These are phyloP conservation scores for Bolboschoenoplectus hybrid DNA, from an alignment of 202 grass and related monocot genomes.

Conservation along the genomic window DNA sequence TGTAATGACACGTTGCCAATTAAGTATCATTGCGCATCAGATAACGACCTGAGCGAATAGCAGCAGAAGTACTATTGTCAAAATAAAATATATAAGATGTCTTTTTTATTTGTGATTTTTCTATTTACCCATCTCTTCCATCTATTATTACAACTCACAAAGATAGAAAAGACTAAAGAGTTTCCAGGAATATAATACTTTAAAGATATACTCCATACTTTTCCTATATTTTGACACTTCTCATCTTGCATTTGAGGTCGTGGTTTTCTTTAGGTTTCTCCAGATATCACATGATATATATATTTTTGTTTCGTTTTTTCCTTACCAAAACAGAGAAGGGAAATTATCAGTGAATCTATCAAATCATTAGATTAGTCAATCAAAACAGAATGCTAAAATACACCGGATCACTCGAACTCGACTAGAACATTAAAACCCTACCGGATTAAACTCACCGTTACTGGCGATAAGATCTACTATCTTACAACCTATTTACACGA, in stretches of 20 bases:
- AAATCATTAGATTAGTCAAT: conserved; percentile 25
- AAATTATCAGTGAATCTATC: conserved; percentile 16
- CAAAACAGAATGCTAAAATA: conserved; percentile 19
- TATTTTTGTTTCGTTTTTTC: background rate
- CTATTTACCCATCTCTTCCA: too few relatives aligned
- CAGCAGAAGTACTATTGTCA: too few relatives aligned
- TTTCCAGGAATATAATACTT: too few relatives aligned
- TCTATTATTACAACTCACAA: background rate
- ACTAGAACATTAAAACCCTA: conserved; percentile 18
- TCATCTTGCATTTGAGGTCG: conserved; percentile 6
- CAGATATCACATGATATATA: background rate
- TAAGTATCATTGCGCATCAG: background rate
- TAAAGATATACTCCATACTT: background rate
- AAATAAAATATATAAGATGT: too few relatives aligned
- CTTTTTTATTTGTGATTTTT: too few relatives aligned
- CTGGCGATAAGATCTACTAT: background rate
- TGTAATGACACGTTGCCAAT: background rate
- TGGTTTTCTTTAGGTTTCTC: background rate
- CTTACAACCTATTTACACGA: conserved; percentile 38
- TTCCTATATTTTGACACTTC: background rate
- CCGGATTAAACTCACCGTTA: conserved; percentile 16
- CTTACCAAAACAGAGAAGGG: background rate
- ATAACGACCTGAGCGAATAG: conserved; percentile 13
- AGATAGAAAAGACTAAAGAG: background rate
- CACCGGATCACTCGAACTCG: conserved; percentile 25